Evolutionary conservation across 1,284 basidiomycete species (phyloP).

Genomic region (Farysia itapuensis): DNA sequence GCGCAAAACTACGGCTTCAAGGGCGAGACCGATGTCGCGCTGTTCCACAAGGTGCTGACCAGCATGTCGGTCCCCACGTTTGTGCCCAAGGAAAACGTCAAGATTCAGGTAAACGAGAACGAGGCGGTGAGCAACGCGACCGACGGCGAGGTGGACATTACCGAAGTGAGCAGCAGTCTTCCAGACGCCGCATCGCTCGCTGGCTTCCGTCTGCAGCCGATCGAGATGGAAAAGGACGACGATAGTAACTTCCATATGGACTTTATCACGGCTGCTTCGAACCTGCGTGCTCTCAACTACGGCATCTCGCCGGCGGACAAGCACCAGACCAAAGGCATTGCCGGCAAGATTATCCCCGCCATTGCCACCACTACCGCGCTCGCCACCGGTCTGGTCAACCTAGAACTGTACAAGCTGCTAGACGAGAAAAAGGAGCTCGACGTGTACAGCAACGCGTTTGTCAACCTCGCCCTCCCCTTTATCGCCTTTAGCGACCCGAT

Average conservation of each 20-base stretch:
- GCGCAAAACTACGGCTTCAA: constrained; percentile 97
- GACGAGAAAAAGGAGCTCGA: constrained; percentile 91
- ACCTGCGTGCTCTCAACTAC: constrained; percentile 95
- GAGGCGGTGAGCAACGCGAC: constrained; percentile 66
- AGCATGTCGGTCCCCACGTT: constrained; percentile 90
- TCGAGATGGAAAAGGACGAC: constrained; percentile 99
- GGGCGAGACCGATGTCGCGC: constrained; percentile 76
- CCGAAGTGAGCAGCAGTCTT: constrained; percentile 51
- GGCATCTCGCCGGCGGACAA: constrained; percentile 83
- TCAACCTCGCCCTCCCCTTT: constrained; percentile 97
- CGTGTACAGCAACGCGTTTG: constrained; percentile 91
- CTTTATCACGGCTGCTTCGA: constrained; percentile 97
- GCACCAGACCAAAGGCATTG: constrained; percentile 96
- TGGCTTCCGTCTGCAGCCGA: constrained; percentile 89
- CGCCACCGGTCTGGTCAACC: constrained; percentile 89
- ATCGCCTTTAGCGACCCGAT: constrained; percentile 99
- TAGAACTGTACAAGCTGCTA: constrained; percentile 93
- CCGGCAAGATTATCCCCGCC: constrained; percentile 98
- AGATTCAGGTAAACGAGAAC: constrained; percentile 92
- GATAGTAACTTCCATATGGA: constrained; percentile 98
- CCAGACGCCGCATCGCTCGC: constrained; percentile 69
- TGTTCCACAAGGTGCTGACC: constrained; percentile 83
- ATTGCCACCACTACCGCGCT: constrained; percentile 97
- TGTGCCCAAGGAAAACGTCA: constrained; percentile 84
- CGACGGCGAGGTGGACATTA: constrained; percentile 38